Base-by-base conservation (phyloP, 306 rosid genomes). In the Sicyos edulis region DNA sequence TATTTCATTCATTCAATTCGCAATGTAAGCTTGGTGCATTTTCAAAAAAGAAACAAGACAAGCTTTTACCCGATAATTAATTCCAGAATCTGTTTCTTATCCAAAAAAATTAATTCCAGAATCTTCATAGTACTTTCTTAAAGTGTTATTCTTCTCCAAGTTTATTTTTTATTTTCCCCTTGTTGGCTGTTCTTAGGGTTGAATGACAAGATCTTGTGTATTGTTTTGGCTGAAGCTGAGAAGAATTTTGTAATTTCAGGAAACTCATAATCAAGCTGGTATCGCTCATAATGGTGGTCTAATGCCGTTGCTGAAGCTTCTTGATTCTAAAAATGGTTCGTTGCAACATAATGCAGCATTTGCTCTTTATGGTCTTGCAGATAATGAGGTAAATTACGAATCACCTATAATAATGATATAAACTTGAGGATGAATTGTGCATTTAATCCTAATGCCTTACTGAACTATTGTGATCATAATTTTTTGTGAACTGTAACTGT, bases 331-430 rank as follows among this genome's bases (percentile, higher is more conserved):
- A 87, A 95, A 91, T 81, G 99, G 99, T 71, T 91, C 99, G 37
- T 79, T 95, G 84, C 99, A 95, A 79, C 99, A 95, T 82, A 95
- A 95, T 87, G 96, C 97, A 29, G 99, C 99, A 70, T 95, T 95
- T 82, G 91, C 99, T 62, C 95, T 95, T 74, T 95, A 95, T 78
- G 99, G 99, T 60, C 96, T 95, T 76, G 96, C 99, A 26, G 99
- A 95, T 77, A 95, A 95, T 54, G 99, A 95, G 53, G 53, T 49
- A 12, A 3, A 12, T 49, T 49, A 32, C 32, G 32, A 26, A 10
- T 1, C 12, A 9, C n/a, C 53, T 49, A 12, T 12, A 12, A 49
- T 45, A 13, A 2, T 49, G n/a, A 49, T 49, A 49, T 49, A 49
- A 49, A 12, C n/a, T 49, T 13, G 53, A 49, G 16, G 6, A 12